Evolutionary conservation across 1,139 yeast species (phyloP), one percentile per base, ranked within the genome.

Genomic region (Blastobotrys illinoisensis): DNA sequence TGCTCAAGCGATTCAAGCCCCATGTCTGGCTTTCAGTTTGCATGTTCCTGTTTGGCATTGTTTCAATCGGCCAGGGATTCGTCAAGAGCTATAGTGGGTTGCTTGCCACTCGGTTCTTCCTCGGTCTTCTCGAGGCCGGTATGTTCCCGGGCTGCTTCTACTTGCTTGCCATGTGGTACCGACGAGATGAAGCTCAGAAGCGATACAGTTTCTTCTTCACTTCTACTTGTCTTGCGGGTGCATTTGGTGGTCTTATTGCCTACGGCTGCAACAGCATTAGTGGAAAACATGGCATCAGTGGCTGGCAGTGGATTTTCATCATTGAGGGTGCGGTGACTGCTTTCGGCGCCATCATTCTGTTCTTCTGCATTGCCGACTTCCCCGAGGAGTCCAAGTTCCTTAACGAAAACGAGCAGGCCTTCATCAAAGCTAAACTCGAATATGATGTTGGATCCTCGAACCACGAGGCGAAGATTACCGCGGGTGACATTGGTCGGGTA

Each of bases 221-320:
- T 47, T 85, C 88, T 50, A 82, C 88, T 13, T 79, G 85, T 62
- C 75, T 86, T 57, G 86, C 91, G 23, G 90, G 93, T 66, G 95
- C 91, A 3, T 86, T 87, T 70, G 86, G 89, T 54, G 95, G 95
- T 56, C 80, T 88, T 52, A 79, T 88, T 57, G 88, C 88, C 24
- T 81, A 79, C 52, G 84, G 83, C 9, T 53, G 56, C 40, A 70
- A 79, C 64, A 79, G 76, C 54, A 67, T 83, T 58, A 73, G 77
- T 59, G 82, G 82, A 13, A 68, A 62, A 13, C 75, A 74, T 50
- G 84, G 84, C 6, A 62, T 75, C 47, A 67, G 64, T 16, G 74
- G 86, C n/a, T 86, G 91, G 93, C 77, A 82, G 68, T 86, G 88
- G 86, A 75, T 86, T 57, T 86, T 82, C 68, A 79, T 86, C 59